Conservation (phyloP, 495 filamentous ascomycete species). For the Penicillium psychrofluorescens region DNA sequence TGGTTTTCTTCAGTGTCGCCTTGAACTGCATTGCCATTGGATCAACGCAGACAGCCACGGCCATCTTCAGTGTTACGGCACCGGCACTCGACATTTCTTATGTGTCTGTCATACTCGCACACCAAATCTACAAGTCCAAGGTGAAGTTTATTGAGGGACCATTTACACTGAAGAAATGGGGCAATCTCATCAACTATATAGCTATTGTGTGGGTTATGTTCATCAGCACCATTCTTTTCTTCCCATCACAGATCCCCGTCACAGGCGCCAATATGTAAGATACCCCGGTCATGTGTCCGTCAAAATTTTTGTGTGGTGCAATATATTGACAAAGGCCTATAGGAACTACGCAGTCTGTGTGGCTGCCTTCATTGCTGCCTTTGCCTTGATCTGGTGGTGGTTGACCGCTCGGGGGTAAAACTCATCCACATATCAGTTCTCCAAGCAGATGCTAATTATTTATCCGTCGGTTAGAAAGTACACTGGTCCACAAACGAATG, state of each 20-base stretch:
- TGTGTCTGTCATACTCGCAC: constrained; percentile 59
- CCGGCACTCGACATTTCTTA: constrained; percentile 65
- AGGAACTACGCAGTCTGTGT: constrained; percentile 66
- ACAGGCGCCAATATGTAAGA: constrained; percentile 56
- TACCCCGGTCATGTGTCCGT: not conserved
- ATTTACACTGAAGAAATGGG: constrained; percentile 56
- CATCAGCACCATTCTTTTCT: constrained; percentile 62
- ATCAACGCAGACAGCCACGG: constrained; percentile 56
- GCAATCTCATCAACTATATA: constrained; percentile 50
- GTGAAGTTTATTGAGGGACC: constrained; percentile 59
- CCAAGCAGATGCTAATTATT: not conserved
- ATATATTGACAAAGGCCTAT: constrained; percentile 1
- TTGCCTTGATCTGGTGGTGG: constrained; percentile 63
- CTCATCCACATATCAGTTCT: not conserved
- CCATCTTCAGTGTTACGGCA: constrained; percentile 66
- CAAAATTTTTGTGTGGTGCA: not conserved
- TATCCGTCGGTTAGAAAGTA: constrained; percentile 33
- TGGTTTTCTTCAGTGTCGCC: constrained; percentile 53
- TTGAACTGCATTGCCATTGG: constrained; percentile 65
- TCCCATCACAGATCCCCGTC: constrained; percentile 54
- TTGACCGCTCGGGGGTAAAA: constrained; percentile 50
- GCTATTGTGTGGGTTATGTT: constrained; percentile 60
- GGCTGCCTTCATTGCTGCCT: constrained; percentile 52
- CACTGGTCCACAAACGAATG: constrained; percentile 49
- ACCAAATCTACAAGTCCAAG: constrained; percentile 48